Percentiles rank a stretch among this genome's conserved stretches.
These are phyloP conservation scores for Kuraishia ogatae DNA, from an alignment of 805 yeast species.

Conservation along the genomic window DNA sequence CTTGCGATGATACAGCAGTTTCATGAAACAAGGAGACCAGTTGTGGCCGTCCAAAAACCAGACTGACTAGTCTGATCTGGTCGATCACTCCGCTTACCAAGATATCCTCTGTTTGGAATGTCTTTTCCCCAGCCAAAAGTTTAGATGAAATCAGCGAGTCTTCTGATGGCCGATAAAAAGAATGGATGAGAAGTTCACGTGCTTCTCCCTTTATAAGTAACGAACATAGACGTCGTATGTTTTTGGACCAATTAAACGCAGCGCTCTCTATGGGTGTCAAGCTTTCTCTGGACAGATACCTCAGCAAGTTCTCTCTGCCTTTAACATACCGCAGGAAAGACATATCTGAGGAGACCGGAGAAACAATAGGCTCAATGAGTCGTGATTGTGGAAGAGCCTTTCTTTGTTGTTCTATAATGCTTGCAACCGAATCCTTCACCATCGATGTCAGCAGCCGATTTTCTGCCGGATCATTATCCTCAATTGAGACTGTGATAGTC, in stretches of 20 bases:
- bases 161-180: conserved; percentile 28
- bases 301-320: conserved; percentile 5
- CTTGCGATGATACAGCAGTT: background rate
- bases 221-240: conserved; percentile 29
- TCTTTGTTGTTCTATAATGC: background rate
- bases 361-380: no score
- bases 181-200: conserved; percentile 55
- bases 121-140: background rate
- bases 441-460: conserved; percentile 2
- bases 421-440: conserved; percentile 2
- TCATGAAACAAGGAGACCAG: background rate
- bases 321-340: background rate
- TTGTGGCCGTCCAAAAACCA: background rate
- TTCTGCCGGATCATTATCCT: conserved; percentile 7
- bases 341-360: background rate
- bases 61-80: conserved; percentile 23
- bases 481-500: conserved; percentile 5
- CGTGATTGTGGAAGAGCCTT: background rate
- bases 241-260: conserved; percentile 31
- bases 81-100: conserved; percentile 62
- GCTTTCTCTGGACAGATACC: conserved; percentile 9
- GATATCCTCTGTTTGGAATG: conserved; percentile 18
- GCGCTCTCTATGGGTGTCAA: conserved; percentile 12
- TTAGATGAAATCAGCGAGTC: conserved; percentile 7
- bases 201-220: conserved; percentile 42